Evolutionary conservation across 2,329 filamentous ascomycete species (phyloP).

Genomic region (Penicillium sp.): DNA sequence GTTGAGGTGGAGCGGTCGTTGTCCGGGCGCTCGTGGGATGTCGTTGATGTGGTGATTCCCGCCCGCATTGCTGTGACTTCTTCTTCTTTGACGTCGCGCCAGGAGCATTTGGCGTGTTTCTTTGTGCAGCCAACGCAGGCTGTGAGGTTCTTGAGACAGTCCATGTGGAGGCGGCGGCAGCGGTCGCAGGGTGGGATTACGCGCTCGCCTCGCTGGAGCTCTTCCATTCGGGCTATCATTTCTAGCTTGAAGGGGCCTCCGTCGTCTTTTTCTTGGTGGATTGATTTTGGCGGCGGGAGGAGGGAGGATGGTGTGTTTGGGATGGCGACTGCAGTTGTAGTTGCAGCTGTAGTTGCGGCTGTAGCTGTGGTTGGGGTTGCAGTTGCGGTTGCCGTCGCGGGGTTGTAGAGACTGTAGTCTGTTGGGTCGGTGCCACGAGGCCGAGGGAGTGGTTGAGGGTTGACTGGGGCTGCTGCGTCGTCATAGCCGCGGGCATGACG

Average conservation of each 20-base stretch:
- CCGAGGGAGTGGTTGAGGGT: conserved; percentile 32
- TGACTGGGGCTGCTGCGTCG: conserved; percentile 27
- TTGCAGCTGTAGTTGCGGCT: conserved; percentile 42
- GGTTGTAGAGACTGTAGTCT: conserved; percentile 43
- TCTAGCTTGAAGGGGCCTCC: conserved; percentile 61
- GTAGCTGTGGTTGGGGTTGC: conserved; percentile 25
- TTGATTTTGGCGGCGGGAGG: conserved; percentile 50
- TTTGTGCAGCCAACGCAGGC: conserved; percentile 85
- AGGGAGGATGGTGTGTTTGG: conserved; percentile 56
- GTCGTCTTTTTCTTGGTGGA: conserved; percentile 54
- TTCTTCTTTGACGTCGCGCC: conserved; percentile 75
- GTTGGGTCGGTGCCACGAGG: conserved; percentile 36
- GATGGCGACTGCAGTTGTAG: conserved; percentile 53
- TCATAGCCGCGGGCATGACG: conserved; percentile 47
- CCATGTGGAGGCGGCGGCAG: conserved; percentile 74
- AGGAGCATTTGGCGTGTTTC: conserved; percentile 85
- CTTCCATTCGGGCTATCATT: conserved; percentile 74
- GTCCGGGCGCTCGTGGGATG: conserved; percentile 7
- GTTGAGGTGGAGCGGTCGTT: conserved; percentile 1
- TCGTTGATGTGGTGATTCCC: background rate
- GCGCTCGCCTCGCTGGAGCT: conserved; percentile 68
- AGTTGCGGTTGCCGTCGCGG: conserved; percentile 44
- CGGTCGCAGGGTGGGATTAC: conserved; percentile 83
- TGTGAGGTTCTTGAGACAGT: conserved; percentile 81
- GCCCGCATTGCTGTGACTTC: conserved; percentile 52